A percentile compares a stretch with the other conserved stretches of the same genome.
Evolutionary conservation across 208 protist species (phyloP).

Genomic region (Angomonas ambiguus): DNA sequence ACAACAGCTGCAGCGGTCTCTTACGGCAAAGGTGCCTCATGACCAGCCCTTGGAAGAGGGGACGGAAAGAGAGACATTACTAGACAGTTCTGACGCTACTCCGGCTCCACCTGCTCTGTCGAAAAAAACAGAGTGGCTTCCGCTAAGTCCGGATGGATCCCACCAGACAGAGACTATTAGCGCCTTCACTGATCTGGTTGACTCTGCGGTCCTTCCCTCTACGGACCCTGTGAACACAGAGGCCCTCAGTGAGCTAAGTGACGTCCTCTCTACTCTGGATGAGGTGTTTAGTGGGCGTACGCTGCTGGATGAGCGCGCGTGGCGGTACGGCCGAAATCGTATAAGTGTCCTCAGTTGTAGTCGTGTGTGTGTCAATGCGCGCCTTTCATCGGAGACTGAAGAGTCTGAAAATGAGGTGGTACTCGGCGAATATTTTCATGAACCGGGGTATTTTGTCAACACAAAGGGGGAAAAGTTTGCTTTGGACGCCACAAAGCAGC

Average conservation of each 20-base stretch:
- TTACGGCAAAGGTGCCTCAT: too few relatives aligned
- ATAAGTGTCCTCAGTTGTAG: constrained; percentile 16
- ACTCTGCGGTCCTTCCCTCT: not conserved
- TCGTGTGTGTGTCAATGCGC: too few relatives aligned
- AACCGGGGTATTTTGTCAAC: not conserved
- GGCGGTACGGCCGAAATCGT: constrained; percentile 40
- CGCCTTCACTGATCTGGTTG: constrained; percentile 5
- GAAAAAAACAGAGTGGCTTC: too few relatives aligned
- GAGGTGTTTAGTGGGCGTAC: constrained; percentile 29
- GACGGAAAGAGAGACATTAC: too few relatives aligned
- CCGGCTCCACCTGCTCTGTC: too few relatives aligned
- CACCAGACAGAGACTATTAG: not conserved
- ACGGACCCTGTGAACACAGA: not conserved
- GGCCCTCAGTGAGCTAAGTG: constrained; percentile 20
- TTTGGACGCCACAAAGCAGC: not conserved
- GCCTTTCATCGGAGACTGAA: too few relatives aligned
- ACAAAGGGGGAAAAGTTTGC: not conserved
- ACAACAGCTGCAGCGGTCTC: too few relatives aligned
- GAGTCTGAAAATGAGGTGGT: too few relatives aligned
- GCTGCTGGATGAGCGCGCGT: constrained; percentile 20
- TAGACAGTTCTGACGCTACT: too few relatives aligned
- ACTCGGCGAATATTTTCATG: not conserved
- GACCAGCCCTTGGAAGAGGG: too few relatives aligned
- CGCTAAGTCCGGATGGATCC: too few relatives aligned
- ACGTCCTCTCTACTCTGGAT: constrained; percentile 23